Evolutionary conservation across 345 rosid genomes (phyloP).

Genomic region (Rhodamnia rubescens): DNA sequence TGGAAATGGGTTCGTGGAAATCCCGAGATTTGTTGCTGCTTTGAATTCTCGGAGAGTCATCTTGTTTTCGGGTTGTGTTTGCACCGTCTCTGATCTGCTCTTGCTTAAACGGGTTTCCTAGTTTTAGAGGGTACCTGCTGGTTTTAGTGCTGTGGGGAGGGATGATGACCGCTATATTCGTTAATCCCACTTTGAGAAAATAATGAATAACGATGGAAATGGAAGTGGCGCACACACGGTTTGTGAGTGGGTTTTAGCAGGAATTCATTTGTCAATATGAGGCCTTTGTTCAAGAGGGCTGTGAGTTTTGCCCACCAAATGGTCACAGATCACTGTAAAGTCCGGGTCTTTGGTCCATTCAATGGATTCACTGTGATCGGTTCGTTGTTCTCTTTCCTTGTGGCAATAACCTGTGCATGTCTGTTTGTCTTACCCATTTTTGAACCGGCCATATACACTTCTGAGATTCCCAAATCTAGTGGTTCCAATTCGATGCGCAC

Average conservation of each 20-base stretch:
- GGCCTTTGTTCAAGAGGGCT: slow-evolving; percentile 10
- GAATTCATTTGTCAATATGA: slow-evolving; percentile 13
- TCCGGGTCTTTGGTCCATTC: slow-evolving; percentile 25
- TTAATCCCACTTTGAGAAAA: neutral
- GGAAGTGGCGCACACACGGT: neutral
- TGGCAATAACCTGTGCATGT: slow-evolving; percentile 30
- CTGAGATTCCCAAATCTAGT: slow-evolving; percentile 13
- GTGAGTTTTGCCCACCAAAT: slow-evolving; percentile 15
- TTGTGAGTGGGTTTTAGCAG: neutral
- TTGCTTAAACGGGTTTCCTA: neutral
- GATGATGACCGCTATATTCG: neutral
- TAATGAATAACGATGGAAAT: slow-evolving; percentile 6
- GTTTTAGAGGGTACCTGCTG: neutral
- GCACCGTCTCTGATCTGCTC: neutral
- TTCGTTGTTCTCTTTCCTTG: slow-evolving; percentile 26
- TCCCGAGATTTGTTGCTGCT: neutral
- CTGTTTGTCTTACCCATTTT: slow-evolving; percentile 25
- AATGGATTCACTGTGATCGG: slow-evolving; percentile 23
- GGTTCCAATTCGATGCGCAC: slow-evolving; percentile 4
- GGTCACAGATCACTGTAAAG: slow-evolving; percentile 16
- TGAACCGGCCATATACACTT: slow-evolving; percentile 13
- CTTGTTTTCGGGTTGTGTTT: neutral
- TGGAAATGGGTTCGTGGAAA: neutral
- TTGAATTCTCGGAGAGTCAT: neutral
- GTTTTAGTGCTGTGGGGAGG: neutral